Percentiles rank a stretch among this genome's conserved stretches.
These are phyloP conservation scores for Aureobasidium vineae DNA, from an alignment of 2,329 filamentous ascomycete genomes.

Conservation along the genomic window DNA sequence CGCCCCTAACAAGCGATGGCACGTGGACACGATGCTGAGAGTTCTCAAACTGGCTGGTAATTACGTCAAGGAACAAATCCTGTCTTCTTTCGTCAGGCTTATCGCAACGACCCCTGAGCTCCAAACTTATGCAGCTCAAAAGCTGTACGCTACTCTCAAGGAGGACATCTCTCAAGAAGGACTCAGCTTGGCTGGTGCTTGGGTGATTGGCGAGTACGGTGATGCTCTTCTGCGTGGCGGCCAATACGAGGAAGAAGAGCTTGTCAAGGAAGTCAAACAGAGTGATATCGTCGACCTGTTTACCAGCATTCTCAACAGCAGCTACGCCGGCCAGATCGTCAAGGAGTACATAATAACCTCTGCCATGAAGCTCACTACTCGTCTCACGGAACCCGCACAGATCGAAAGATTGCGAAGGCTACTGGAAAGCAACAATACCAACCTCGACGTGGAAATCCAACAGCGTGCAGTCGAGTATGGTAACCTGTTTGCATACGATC, in stretches of 20 bases:
- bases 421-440: slow-evolving; percentile 74
- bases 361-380: slow-evolving; percentile 89
- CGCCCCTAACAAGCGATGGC: slow-evolving; percentile 96
- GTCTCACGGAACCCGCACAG: slow-evolving; percentile 79
- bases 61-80: slow-evolving; percentile 95
- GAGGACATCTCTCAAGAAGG: slow-evolving; percentile 98
- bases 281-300: slow-evolving; percentile 93
- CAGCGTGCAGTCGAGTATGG: slow-evolving; percentile 93
- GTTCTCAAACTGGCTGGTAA: slow-evolving; percentile 92
- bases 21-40: slow-evolving; percentile 95
- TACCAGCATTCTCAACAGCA: slow-evolving; percentile 86
- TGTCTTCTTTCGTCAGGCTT: slow-evolving; percentile 93
- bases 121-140: slow-evolving; percentile 95
- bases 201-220: slow-evolving; percentile 97
- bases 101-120: slow-evolving; percentile 93
- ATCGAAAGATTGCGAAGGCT: slow-evolving; percentile 80
- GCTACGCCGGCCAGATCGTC: slow-evolving; percentile 84
- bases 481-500: slow-evolving; percentile 88
- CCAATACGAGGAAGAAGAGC: slow-evolving; percentile 90
- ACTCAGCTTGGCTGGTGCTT: slow-evolving; percentile 85
- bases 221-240: slow-evolving; percentile 86
- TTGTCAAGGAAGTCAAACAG: slow-evolving; percentile 79
- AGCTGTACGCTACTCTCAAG: slow-evolving; percentile 84
- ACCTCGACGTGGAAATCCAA: slow-evolving; percentile 92
- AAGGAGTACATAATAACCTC: slow-evolving; percentile 96